These are phyloP conservation scores for Amanita rimosa DNA, from an alignment of 768 basidiomycete genomes.

Conservation along the genomic window DNA sequence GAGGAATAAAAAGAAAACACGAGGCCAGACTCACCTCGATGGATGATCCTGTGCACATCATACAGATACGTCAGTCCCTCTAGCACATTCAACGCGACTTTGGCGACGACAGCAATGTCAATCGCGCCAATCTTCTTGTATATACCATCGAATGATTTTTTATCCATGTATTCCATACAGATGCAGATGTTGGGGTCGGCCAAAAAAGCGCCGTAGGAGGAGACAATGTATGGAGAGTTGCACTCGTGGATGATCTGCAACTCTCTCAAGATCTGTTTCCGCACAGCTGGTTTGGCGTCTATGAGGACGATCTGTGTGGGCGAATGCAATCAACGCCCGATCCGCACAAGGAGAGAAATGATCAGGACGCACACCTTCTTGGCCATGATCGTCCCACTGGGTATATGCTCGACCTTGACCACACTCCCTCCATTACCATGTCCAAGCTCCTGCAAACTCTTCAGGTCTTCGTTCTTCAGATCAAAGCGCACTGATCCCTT, in stretches of 20 bases:
- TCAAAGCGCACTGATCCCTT: constrained; percentile 70
- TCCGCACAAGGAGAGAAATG: constrained; percentile 15
- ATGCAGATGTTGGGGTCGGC: constrained; percentile 98
- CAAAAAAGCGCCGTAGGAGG: constrained; percentile 94
- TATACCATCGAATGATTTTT: constrained; percentile 86
- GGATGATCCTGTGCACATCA: constrained; percentile 95
- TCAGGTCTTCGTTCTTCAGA: constrained; percentile 80
- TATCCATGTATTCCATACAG: constrained; percentile 97
- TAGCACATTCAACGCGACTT: constrained; percentile 90
- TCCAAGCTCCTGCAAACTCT: constrained; percentile 83
- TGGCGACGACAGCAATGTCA: constrained; percentile 84
- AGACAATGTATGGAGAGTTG: constrained; percentile 86
- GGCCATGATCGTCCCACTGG: constrained; percentile 90
- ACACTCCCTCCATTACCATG: constrained; percentile 97
- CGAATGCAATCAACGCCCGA: too few relatives aligned
- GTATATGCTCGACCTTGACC: constrained; percentile 88
- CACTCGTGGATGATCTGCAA: constrained; percentile 99
- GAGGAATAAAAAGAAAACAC: background rate
- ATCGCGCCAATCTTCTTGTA: constrained; percentile 95
- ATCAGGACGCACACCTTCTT: constrained; percentile 64
- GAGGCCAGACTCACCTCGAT: constrained; percentile 67
- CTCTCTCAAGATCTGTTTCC: constrained; percentile 96
- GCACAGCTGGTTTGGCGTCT: constrained; percentile 90
- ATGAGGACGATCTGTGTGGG: constrained; percentile 68
- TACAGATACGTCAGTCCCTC: constrained; percentile 95